Conservation (phyloP, 2,329 filamentous ascomycete genomes). For the Talaromyces sp. region DNA sequence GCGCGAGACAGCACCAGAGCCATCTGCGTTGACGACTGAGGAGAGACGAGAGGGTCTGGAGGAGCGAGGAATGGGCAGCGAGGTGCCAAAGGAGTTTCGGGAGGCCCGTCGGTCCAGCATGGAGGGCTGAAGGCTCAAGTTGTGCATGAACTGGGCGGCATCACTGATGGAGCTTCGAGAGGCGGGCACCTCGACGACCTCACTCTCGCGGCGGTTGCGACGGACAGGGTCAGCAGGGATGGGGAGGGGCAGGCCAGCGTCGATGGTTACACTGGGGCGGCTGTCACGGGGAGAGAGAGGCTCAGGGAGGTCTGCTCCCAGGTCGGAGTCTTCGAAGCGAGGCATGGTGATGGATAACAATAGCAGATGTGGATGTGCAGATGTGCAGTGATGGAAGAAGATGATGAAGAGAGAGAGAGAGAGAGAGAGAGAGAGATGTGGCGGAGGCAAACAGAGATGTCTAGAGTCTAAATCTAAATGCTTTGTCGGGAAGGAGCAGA, state of each 20-base stretch:
- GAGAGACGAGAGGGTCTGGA: constrained; percentile 66
- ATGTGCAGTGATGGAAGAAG: constrained; percentile 2
- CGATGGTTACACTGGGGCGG: constrained; percentile 18
- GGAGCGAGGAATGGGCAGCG: constrained; percentile 67
- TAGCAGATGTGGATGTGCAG: constrained; percentile 4
- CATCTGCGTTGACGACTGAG: constrained; percentile 52
- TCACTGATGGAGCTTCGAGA: constrained; percentile 65
- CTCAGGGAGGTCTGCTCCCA: constrained; percentile 37
- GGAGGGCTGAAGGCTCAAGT: constrained; percentile 63
- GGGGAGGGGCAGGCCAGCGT: constrained; percentile 23
- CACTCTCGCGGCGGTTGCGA: constrained; percentile 32
- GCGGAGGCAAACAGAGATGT: background rate
- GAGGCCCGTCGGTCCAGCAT: constrained; percentile 64
- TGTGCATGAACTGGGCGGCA: constrained; percentile 67
- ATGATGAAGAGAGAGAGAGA: background rate
- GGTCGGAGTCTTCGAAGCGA: constrained; percentile 56
- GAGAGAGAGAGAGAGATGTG: background rate
- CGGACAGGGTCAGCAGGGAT: constrained; percentile 37
- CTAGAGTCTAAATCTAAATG: background rate
- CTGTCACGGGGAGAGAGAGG: constrained; percentile 23
- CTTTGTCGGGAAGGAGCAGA: background rate
- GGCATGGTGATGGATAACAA: constrained; percentile 47
- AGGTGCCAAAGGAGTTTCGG: constrained; percentile 70
- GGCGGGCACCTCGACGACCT: constrained; percentile 65
- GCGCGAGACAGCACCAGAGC: constrained; percentile 52